A percentile compares a stretch with the other conserved stretches of the same genome.
Conservation (phyloP, 257 asterid genomes). For the Lantana camara region DNA sequence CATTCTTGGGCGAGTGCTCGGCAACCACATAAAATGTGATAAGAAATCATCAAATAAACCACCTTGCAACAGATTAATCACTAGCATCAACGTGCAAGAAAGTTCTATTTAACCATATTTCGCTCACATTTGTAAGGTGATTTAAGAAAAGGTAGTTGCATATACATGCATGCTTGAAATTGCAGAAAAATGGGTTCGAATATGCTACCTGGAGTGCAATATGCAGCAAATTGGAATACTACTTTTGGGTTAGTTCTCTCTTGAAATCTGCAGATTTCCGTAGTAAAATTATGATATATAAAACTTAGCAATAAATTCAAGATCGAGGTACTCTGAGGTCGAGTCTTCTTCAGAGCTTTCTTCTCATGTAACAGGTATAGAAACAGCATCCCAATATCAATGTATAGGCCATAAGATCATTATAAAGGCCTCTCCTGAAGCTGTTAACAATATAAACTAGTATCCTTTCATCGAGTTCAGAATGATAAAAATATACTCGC, state of each 20-base stretch:
- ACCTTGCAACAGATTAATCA: conserved; percentile 46
- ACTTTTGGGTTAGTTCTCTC: too few species aligned
- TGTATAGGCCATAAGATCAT: conserved; percentile 62
- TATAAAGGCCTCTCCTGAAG: conserved; percentile 58
- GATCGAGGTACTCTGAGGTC: conserved; percentile 50
- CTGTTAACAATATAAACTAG: conserved; percentile 33
- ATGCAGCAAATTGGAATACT: too few species aligned
- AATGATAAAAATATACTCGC: conserved; percentile 43
- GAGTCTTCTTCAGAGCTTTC: conserved; percentile 59
- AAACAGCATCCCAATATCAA: conserved; percentile 68
- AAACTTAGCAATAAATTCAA: conserved; percentile 1
- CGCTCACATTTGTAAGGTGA: too few species aligned
- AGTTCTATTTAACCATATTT: too few species aligned
- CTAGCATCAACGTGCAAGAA: too few species aligned
- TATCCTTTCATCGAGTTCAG: too few species aligned
- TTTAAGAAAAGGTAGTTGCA: too few species aligned
- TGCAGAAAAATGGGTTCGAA: too few species aligned
- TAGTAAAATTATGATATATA: neutral
- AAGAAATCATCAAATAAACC: conserved; percentile 66
- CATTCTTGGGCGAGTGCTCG: conserved; percentile 76
- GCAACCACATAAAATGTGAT: conserved; percentile 79
- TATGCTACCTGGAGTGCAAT: too few species aligned
- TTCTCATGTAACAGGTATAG: conserved; percentile 66
- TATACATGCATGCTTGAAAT: too few species aligned
- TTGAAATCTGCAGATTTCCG: neutral